Percentiles rank a stretch among this genome's conserved stretches.
phyloP scores from a whole-genome alignment of 306 rosid species.

The Bauhinia variegata region DNA sequence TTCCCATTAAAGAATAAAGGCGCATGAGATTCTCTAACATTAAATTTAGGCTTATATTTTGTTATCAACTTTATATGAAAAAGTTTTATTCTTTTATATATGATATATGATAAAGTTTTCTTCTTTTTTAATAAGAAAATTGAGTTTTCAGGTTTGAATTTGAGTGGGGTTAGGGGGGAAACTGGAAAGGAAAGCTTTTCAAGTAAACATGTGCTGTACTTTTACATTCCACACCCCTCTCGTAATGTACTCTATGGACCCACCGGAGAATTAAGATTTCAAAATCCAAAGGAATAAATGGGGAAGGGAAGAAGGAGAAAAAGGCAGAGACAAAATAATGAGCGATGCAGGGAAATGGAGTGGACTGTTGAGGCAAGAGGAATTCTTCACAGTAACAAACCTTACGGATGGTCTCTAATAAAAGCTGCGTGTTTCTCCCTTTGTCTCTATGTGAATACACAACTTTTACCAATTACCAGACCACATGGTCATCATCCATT shows the following conservation, averaged over 20 bases:
- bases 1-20: background rate
- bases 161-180: background rate
- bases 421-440: constrained; percentile 28
- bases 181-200: background rate
- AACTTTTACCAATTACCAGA: background rate
- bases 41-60: background rate
- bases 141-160: background rate
- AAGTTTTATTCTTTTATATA: background rate
- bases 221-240: background rate
- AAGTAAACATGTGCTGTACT: background rate
- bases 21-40: background rate
- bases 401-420: constrained; percentile 36
- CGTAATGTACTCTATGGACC: background rate
- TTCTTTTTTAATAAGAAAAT: background rate
- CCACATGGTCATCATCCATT: background rate
- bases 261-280: constrained; percentile 5
- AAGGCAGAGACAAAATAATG: constrained; percentile 35
- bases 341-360: constrained; percentile 13
- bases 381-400: constrained; percentile 37
- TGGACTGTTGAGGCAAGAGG: constrained; percentile 21
- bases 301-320: constrained; percentile 5
- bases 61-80: background rate
- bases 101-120: background rate
- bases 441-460: constrained; percentile 10
- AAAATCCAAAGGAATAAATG: constrained; percentile 18